phyloP scores from a whole-genome alignment of 495 filamentous ascomycete genomes.

The Penicillium malachiteum region DNA sequence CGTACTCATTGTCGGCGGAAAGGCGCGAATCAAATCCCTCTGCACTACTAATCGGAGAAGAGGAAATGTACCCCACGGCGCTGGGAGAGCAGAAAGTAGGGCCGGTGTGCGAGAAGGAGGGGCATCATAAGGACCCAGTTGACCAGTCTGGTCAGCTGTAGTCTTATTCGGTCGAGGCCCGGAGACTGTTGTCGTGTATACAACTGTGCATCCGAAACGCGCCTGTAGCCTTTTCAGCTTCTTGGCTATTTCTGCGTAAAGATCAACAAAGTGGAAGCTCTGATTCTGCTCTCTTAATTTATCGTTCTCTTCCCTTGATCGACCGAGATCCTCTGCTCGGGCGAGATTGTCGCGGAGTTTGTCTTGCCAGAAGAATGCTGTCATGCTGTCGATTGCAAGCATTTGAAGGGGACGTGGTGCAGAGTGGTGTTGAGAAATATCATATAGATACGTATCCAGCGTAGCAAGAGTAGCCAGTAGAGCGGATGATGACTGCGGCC shows the following conservation, averaged over 20 bases:
- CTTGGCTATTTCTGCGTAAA: slow-evolving; percentile 34
- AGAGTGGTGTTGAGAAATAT: slow-evolving; percentile 47
- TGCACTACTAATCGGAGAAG: slow-evolving; percentile 48
- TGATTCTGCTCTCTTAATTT: slow-evolving; percentile 25
- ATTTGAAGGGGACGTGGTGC: slow-evolving; percentile 44
- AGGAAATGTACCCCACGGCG: slow-evolving; percentile 48
- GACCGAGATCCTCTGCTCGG: slow-evolving; percentile 39
- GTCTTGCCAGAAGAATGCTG: slow-evolving; percentile 59
- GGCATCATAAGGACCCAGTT: slow-evolving; percentile 32
- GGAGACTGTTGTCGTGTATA: slow-evolving; percentile 36
- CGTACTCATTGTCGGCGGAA: slow-evolving; percentile 53
- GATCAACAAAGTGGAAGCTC: slow-evolving; percentile 34
- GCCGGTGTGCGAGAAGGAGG: slow-evolving; percentile 32
- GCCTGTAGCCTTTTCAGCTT: slow-evolving; percentile 37
- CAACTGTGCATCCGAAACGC: slow-evolving; percentile 40
- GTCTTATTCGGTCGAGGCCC: slow-evolving; percentile 20
- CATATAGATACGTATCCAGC: slow-evolving; percentile 53
- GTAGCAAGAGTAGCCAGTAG: slow-evolving; percentile 50
- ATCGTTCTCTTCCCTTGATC: slow-evolving; percentile 31
- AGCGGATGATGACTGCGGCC: slow-evolving; percentile 51
- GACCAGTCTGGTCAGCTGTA: slow-evolving; percentile 43
- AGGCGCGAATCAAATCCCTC: slow-evolving; percentile 46
- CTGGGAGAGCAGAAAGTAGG: slow-evolving; percentile 42
- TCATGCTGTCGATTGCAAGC: slow-evolving; percentile 54
- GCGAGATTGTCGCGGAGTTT: slow-evolving; percentile 49